These are phyloP conservation scores for Fusarium protoensiforme DNA, from an alignment of 2,329 filamentous ascomycete genomes.

Conservation along the genomic window DNA sequence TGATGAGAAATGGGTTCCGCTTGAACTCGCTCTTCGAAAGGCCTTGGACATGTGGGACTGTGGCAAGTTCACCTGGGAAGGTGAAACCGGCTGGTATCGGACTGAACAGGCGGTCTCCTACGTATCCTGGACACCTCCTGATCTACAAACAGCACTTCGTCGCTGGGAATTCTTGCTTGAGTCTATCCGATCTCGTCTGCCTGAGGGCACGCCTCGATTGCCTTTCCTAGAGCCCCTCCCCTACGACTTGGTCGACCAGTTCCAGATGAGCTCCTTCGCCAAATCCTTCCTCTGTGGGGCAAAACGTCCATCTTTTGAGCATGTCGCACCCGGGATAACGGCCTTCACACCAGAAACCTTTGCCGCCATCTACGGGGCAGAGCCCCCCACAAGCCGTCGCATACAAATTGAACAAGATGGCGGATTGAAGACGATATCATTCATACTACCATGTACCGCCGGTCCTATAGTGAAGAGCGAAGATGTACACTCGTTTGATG, in stretches of 20 bases:
- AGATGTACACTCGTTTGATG: neutral
- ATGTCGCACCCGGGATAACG: neutral
- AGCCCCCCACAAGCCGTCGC: neutral
- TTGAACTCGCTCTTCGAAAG: neutral
- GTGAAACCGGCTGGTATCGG: neutral
- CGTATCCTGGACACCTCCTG: neutral
- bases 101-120: neutral
- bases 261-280: neutral
- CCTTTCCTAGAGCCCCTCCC: neutral
- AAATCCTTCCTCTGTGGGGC: neutral
- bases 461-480: neutral
- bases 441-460: neutral
- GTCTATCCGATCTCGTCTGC: neutral
- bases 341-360: neutral
- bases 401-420: neutral
- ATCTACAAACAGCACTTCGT: neutral
- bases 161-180: neutral
- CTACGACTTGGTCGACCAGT: neutral
- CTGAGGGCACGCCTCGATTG: neutral
- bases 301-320: neutral
- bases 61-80: neutral
- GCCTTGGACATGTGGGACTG: neutral
- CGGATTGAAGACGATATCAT: neutral
- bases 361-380: neutral
- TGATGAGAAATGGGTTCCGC: neutral